Percentiles rank a stretch among this genome's conserved stretches.
These are phyloP conservation scores for Samsoniella hepiali DNA, from an alignment of 2,329 filamentous ascomycete species.

Conservation along the genomic window DNA sequence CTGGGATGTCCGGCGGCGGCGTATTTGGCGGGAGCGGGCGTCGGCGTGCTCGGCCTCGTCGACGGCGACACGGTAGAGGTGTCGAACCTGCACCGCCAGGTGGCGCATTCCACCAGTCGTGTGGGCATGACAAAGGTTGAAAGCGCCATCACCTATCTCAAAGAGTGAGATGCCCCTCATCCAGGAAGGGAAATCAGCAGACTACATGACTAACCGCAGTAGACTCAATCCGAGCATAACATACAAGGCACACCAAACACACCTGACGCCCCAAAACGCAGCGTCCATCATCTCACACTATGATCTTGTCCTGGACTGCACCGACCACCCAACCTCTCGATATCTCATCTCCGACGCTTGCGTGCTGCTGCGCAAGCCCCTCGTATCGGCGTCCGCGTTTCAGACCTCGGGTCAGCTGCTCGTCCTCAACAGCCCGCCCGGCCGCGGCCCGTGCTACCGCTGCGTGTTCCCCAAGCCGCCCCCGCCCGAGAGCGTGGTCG, in stretches of 20 bases:
- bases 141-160: conserved; percentile 63
- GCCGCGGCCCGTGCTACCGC: conserved; percentile 79
- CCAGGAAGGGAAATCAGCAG: too few species aligned
- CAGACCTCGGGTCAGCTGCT: conserved; percentile 88
- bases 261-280: conserved; percentile 68
- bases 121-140: conserved; percentile 78
- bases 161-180: conserved; percentile 40
- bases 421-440: conserved; percentile 79
- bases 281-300: conserved; percentile 64
- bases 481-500: conserved; percentile 75
- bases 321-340: conserved; percentile 85
- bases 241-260: conserved; percentile 60
- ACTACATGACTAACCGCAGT: neutral
- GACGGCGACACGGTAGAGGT: conserved; percentile 85
- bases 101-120: conserved; percentile 69
- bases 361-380: conserved; percentile 71
- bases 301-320: conserved; percentile 89
- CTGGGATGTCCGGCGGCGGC: conserved; percentile 87
- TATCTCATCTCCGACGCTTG: conserved; percentile 92
- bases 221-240: conserved; percentile 71
- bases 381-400: conserved; percentile 87
- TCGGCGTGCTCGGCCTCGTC: conserved; percentile 78
- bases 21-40: conserved; percentile 88
- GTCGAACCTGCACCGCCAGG: conserved; percentile 90
- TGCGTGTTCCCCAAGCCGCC: conserved; percentile 90